These are phyloP conservation scores for Aspergillus nidulans DNA, from an alignment of 495 filamentous ascomycete genomes.

Conservation along the genomic window DNA sequence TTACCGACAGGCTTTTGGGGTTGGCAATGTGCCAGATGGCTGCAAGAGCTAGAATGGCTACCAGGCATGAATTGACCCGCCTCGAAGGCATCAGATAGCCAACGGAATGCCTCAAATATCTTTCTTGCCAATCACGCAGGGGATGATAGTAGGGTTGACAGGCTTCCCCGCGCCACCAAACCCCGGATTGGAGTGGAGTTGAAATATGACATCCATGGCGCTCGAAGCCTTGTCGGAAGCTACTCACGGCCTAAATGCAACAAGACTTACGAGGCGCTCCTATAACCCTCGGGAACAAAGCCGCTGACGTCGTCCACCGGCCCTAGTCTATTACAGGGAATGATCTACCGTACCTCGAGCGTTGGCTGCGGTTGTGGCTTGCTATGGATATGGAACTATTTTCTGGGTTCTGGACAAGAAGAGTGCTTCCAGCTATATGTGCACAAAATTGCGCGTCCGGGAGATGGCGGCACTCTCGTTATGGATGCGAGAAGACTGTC, in stretches of 20 bases:
- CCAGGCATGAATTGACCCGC: too few relatives aligned
- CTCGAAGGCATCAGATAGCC: too few relatives aligned
- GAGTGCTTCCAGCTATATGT: background rate
- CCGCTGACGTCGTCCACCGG: background rate
- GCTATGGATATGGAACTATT: background rate
- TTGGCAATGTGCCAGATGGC: too few relatives aligned
- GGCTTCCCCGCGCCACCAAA: too few relatives aligned
- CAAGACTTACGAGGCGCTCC: background rate
- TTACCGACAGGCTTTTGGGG: too few relatives aligned
- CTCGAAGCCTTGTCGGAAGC: background rate
- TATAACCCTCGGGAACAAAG: conserved; percentile 1
- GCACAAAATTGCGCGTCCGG: background rate
- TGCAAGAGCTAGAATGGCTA: too few relatives aligned
- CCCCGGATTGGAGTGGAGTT: background rate
- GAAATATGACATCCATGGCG: background rate
- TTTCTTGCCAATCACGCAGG: too few relatives aligned
- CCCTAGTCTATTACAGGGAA: background rate
- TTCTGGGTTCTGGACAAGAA: background rate
- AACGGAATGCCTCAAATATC: too few relatives aligned
- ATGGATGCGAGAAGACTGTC: background rate
- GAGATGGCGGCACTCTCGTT: background rate
- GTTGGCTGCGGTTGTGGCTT: background rate
- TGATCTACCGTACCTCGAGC: background rate
- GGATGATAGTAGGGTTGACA: background rate
- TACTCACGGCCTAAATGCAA: background rate